Percentiles rank a stretch among this genome's conserved stretches.
Conservation (phyloP, 208 protist genomes). For the Herpetomonas samuelpessoai region DNA sequence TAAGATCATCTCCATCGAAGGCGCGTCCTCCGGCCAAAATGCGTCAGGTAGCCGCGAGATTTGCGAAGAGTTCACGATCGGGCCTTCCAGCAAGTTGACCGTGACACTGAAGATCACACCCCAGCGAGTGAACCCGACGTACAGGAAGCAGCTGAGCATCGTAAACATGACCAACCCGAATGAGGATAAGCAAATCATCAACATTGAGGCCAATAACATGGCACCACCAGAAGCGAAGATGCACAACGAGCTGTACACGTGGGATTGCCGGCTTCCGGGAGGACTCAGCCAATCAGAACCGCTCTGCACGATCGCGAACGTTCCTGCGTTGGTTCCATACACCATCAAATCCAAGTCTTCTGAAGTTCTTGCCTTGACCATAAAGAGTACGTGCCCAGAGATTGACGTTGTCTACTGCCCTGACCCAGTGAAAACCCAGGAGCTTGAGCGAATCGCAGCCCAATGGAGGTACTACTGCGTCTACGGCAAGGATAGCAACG, state of each 20-base stretch:
- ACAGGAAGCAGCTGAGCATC: constrained; percentile 82
- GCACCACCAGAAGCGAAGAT: constrained; percentile 72
- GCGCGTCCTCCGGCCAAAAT: constrained; percentile 22
- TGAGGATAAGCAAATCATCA: constrained; percentile 77
- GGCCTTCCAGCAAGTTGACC: constrained; percentile 52
- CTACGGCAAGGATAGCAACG: constrained; percentile 34
- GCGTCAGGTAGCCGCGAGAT: constrained; percentile 33
- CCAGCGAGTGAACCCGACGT: constrained; percentile 84
- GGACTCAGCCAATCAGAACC: constrained; percentile 6
- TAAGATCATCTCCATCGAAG: constrained; percentile 87
- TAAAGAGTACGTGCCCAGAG: constrained; percentile 51
- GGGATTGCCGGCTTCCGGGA: constrained; percentile 38
- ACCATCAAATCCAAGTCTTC: constrained; percentile 56
- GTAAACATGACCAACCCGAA: constrained; percentile 69
- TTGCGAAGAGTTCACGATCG: constrained; percentile 69
- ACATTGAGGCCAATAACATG: constrained; percentile 89
- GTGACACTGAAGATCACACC: constrained; percentile 76
- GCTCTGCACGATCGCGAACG: constrained; percentile 59
- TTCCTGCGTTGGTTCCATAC: constrained; percentile 81
- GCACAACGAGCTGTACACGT: constrained; percentile 84
- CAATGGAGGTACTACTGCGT: constrained; percentile 49
- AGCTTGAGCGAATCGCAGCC: constrained; percentile 32
- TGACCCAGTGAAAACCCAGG: constrained; percentile 20
- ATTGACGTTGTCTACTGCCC: constrained; percentile 62
- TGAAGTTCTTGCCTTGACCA: constrained; percentile 39